Evolutionary conservation across 1,284 basidiomycete species (phyloP), one percentile per base, ranked within the genome.

Genomic region (Apiotrichum gamsii): DNA sequence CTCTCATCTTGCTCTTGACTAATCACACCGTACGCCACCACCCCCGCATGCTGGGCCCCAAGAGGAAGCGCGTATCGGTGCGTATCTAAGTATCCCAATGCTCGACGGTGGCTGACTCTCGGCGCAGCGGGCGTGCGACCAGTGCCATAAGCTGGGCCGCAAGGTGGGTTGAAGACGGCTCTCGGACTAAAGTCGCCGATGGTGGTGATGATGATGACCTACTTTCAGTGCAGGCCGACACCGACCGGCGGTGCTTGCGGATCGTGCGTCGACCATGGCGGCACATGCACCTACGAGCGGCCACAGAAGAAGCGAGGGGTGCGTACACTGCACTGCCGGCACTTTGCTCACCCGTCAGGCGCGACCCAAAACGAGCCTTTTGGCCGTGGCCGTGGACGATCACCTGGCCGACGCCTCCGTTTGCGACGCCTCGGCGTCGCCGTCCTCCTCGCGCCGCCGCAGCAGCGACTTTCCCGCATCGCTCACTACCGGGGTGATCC

Each of bases 241-340:
- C n/a, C 45, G n/a, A 9, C 16, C 2, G 34, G 32, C 5, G 36
- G 6, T 8, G 39, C 39, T n/a, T 54, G 52, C 31, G 49, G 47
- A 23, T 28, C 48, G 19, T 54, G 52, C 36, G 37, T 45, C 23
- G 45, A 49, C 31, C 46, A 47, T 21, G 52, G 49, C 10, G 49
- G 45, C 32, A 45, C 18, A 11, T 51, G 52, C 40, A 54, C 52
- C 11, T 54, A 47, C 32, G 32, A 54, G 25, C 38, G 52, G 21
- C 52, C 52, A n/a, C 35, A 32, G 30, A 39, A 39, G 3, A 50
- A 48, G 49, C 37, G 52, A 18, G 52, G 52, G 23, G 52, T 51
- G 31, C 43, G 52, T 43, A 11, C 29, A 38, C 4, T 8, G n/a
- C n/a, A n/a, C n/a, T n/a, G n/a, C n/a, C n/a, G n/a, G n/a, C n/a